phyloP scores from a whole-genome alignment of 768 basidiomycete species.

The Coprinopsis cinerea region DNA sequence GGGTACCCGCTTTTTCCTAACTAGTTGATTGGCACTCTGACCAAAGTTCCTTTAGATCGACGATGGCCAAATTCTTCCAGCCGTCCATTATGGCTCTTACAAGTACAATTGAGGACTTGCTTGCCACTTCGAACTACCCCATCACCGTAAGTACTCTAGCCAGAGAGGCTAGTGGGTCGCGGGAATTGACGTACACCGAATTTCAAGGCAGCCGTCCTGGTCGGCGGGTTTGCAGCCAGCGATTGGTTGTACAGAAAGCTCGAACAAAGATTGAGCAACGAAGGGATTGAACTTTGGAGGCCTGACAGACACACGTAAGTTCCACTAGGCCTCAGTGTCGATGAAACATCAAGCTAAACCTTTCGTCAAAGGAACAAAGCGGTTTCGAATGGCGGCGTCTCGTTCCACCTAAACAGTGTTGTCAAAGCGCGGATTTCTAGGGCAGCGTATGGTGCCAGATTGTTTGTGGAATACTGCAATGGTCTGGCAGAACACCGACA shows the following conservation, averaged over 20 bases:
- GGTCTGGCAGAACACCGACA: conserved; percentile 15
- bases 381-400: conserved; percentile 46
- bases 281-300: conserved; percentile 2
- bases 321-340: too few relatives aligned
- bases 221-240: conserved; percentile 20
- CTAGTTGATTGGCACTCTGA: not conserved
- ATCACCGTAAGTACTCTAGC: conserved; percentile 9
- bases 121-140: not conserved
- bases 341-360: not conserved
- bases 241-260: conserved; percentile 17
- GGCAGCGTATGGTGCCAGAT: conserved; percentile 18
- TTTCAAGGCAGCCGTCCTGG: conserved; percentile 15
- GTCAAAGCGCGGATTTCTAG: conserved; percentile 34
- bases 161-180: not conserved
- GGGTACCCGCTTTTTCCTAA: conserved; percentile 18
- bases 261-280: not conserved
- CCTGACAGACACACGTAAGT: conserved; percentile 13
- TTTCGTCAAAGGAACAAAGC: conserved; percentile 22
- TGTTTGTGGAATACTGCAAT: conserved; percentile 11
- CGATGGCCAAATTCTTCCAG: conserved; percentile 17
- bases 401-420: conserved; percentile 40
- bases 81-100: conserved; percentile 17
- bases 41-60: not conserved
- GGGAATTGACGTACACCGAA: not conserved
- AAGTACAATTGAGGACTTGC: conserved; percentile 13